These are phyloP conservation scores for Wickerhamiella infanticola DNA, from an alignment of 1,139 yeast species.

Conservation along the genomic window DNA sequence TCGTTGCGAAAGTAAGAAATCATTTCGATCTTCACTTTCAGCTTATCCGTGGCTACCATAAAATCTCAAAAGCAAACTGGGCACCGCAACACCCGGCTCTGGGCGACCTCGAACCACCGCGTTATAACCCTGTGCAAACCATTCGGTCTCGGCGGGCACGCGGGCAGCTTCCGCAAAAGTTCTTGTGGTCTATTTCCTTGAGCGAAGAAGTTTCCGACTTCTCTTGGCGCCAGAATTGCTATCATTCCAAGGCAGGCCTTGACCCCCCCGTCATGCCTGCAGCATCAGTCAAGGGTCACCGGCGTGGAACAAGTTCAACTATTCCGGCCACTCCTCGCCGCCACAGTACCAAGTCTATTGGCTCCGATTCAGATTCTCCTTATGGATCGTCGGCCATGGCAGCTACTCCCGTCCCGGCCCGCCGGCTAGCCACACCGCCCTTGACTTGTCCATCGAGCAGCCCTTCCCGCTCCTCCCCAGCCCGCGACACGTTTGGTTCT, in stretches of 20 bases:
- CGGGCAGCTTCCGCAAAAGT: conserved; percentile 6
- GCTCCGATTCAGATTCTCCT: not conserved
- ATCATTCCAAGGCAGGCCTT: not conserved
- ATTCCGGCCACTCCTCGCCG: not conserved
- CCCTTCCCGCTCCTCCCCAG: not conserved
- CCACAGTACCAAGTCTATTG: not conserved
- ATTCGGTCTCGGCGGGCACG: conserved; percentile 45
- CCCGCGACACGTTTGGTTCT: not conserved
- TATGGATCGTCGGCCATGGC: not conserved
- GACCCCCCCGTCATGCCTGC: not conserved
- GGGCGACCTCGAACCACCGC: not conserved
- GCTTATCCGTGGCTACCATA: conserved; percentile 3
- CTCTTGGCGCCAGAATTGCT: conserved; percentile 39
- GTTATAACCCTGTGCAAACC: conserved; percentile 68
- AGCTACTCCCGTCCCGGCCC: not conserved
- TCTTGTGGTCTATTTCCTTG: conserved; percentile 54
- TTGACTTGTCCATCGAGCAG: not conserved
- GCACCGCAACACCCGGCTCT: not conserved
- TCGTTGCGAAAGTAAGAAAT: conserved; percentile 11
- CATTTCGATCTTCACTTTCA: conserved; percentile 12
- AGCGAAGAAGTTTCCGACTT: conserved; percentile 47
- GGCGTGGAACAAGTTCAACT: not conserved
- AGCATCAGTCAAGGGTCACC: not conserved
- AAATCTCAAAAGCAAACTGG: not conserved
- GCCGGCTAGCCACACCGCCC: not conserved